Percentiles rank a stretch among this genome's conserved stretches.
Conservation (phyloP, 2,329 filamentous ascomycete species). For the Phialophora chinensis region DNA sequence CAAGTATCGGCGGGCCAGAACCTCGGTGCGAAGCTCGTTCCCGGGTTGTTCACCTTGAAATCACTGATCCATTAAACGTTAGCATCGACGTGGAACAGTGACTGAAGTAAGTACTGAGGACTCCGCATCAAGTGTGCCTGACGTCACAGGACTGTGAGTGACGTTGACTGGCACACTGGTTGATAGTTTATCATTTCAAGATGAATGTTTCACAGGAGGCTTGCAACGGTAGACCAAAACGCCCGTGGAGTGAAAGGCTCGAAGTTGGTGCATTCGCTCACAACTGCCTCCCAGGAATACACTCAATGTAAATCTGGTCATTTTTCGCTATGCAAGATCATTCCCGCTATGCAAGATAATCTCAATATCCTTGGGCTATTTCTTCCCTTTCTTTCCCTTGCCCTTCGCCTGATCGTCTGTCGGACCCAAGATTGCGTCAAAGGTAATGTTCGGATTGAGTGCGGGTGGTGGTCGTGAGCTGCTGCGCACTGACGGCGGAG, state of each 20-base stretch:
- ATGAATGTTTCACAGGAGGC: background rate
- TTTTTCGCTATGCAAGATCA: conserved; percentile 3
- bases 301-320: background rate
- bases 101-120: background rate
- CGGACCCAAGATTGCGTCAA: conserved; percentile 54
- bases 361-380: conserved; percentile 9
- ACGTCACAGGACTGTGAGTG: background rate
- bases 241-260: background rate
- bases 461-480: conserved; percentile 45
- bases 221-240: background rate
- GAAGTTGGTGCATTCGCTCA: background rate
- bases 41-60: background rate
- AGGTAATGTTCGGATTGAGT: conserved; percentile 56
- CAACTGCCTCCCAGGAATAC: background rate
- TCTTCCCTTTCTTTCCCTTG: conserved; percentile 41
- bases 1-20: background rate
- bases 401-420: conserved; percentile 47
- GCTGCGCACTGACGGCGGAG: conserved; percentile 47
- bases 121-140: background rate
- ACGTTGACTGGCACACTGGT: too few relatives aligned
- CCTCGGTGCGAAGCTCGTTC: background rate
- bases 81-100: background rate
- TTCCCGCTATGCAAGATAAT: conserved; percentile 1
- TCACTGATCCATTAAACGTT: background rate
- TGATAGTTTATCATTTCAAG: background rate